phyloP scores from a whole-genome alignment of 1,139 yeast genomes.

The Meyerozyma athensensis region DNA sequence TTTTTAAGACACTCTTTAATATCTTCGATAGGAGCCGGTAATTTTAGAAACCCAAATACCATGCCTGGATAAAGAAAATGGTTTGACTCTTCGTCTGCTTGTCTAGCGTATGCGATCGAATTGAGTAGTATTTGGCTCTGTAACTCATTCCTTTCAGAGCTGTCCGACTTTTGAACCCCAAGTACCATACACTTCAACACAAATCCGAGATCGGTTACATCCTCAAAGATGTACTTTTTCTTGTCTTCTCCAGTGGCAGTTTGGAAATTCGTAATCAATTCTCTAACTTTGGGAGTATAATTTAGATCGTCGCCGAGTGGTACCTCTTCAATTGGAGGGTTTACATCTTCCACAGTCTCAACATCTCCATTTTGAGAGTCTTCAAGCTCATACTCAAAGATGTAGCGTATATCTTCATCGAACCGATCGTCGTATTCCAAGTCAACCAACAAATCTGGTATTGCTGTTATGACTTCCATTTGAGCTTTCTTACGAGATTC shows the following conservation, averaged over 20 bases:
- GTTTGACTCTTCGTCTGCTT: slow-evolving; percentile 19
- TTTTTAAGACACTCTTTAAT: slow-evolving; percentile 22
- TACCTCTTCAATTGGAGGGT: neutral
- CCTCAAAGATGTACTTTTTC: slow-evolving; percentile 4
- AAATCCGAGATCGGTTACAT: slow-evolving; percentile 4
- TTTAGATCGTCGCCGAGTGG: neutral
- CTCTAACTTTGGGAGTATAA: neutral
- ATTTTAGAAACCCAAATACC: slow-evolving; percentile 43
- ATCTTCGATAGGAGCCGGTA: slow-evolving; percentile 26
- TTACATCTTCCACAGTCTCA: no score
- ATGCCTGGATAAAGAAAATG: slow-evolving; percentile 42
- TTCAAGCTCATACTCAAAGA: slow-evolving; percentile 58
- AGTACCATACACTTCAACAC: slow-evolving; percentile 7
- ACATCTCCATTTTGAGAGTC: slow-evolving; percentile 17
- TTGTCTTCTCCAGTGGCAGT: neutral
- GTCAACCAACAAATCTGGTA: slow-evolving; percentile 51
- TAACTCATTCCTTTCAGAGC: slow-evolving; percentile 30
- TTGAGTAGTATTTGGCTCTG: slow-evolving; percentile 39
- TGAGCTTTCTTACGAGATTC: slow-evolving; percentile 34
- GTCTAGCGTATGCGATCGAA: slow-evolving; percentile 51
- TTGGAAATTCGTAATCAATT: neutral
- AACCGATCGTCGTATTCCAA: slow-evolving; percentile 62
- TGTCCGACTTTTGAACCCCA: slow-evolving; percentile 12
- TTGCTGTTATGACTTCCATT: slow-evolving; percentile 39
- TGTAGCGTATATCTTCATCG: slow-evolving; percentile 69